phyloP scores from a whole-genome alignment of 2,329 filamentous ascomycete species.

The Nemania sp. region DNA sequence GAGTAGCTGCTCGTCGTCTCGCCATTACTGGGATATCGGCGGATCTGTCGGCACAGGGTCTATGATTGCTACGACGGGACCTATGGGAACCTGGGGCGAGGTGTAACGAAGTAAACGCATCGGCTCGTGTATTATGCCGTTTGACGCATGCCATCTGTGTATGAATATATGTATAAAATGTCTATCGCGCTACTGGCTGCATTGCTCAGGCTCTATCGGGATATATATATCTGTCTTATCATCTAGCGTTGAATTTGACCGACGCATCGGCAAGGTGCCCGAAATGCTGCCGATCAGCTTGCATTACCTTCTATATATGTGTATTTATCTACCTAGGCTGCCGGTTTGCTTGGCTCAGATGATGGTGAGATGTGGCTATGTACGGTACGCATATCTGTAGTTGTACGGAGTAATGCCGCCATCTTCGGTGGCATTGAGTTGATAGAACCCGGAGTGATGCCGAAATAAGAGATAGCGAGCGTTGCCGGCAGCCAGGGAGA shows the following conservation, averaged over 20 bases:
- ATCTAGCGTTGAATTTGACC: conserved; percentile 21
- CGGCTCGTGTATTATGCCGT: conserved; percentile 21
- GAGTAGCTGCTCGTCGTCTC: conserved; percentile 74
- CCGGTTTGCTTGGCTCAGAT: not conserved
- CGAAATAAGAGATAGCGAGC: conserved; percentile 35
- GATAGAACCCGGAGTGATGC: conserved; percentile 35
- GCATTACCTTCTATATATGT: not conserved
- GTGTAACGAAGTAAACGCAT: conserved; percentile 57
- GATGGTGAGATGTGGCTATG: not conserved
- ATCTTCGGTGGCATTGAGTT: conserved; percentile 36
- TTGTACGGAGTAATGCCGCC: not conserved
- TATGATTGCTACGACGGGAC: conserved; percentile 73
- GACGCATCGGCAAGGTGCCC: conserved; percentile 11
- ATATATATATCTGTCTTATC: conserved; percentile 22
- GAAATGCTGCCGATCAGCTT: conserved; percentile 30
- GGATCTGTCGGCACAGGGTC: conserved; percentile 82
- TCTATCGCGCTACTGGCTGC: conserved; percentile 18
- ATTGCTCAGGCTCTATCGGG: conserved; percentile 21
- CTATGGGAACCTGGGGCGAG: conserved; percentile 84
- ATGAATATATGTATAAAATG: conserved; percentile 33
- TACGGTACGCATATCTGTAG: not conserved
- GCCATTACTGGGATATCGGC: conserved; percentile 94
- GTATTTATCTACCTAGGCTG: not conserved
- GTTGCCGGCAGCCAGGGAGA: not conserved
- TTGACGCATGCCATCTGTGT: conserved; percentile 34